Base-by-base conservation (phyloP, 768 basidiomycete genomes). In the Boletus barrowsii region DNA sequence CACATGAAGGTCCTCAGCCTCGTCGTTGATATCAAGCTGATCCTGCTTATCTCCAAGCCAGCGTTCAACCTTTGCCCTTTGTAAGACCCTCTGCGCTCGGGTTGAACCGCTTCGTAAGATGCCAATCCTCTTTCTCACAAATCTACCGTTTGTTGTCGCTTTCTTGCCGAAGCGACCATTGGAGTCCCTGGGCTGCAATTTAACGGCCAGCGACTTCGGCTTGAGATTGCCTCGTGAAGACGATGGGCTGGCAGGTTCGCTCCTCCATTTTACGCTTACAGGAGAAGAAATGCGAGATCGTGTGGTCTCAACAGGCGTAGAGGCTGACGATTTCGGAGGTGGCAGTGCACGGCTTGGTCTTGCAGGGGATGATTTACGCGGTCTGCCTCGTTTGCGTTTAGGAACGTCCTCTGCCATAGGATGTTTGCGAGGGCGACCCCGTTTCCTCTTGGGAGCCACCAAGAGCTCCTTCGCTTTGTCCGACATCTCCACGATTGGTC, bases 151-250 rank as follows among this genome's bases (percentile, higher is more conserved):
- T 13, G 76, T 79, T 17, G 71, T 72, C 35, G 72, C 74, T 65
- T 87, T 86, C 72, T 80, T 83, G 35, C 84, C 84, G 58, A 88
- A 88, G 17, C 84, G 76, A 41, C 86, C 86, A 57, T 87, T 86
- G 17, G 69, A 70, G 49, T 82, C 79, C 53, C 86, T 76, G 3
- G 86, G 86, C 61, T 88, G 86, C 11, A 70, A 66, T 40, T 79
- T 74, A 33, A 75, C 69, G 7, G 77, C 76, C 15, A 77, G 67
- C 4, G 77, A 75, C 61, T 78, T 75, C 30, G 77, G 73, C 51
- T 70, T 76, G 32, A 66, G 54, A 40, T 59, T 54, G 39, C 58
- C 44, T 45, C 62, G 64, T 22, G 59, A 51, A 15, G 67, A 69
- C 20, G 62, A 68, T 20, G 68, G 59, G 20, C 59, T 70, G 3